Base-by-base conservation (phyloP, 208 protist genomes). In the Leishmania mexicana region DNA sequence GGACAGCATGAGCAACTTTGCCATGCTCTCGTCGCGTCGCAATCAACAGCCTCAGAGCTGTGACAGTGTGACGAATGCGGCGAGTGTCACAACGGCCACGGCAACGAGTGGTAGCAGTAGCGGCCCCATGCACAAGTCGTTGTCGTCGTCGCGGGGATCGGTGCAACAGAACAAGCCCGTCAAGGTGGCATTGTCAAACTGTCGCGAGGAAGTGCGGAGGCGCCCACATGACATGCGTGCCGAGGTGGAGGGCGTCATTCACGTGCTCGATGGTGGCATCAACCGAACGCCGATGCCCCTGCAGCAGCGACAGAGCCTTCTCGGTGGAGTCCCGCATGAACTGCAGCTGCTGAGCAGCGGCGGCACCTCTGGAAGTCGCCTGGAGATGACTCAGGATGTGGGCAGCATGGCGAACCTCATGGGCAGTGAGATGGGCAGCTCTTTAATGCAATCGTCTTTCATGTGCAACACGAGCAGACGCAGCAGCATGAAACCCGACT, bases 251-350 rank as follows among this genome's bases (percentile, higher is more conserved):
- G 38, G 85, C 1, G 81, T 86, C 28, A 88, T 97, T 67, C 95
- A 96, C 68, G 93, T 98, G 28, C 88, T 96, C 40, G 95, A 96
- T 85, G 92, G 92, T 40, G 93, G 93, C 40, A 90, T 97, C 11
- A 95, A 97, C 81, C 91, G 96, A 57, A 97, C 96, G 1, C 96
- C 96, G 0, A 68, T 92, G 58, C 94, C 90, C n/a, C 88, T 98
- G 62, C 84, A 89, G 76, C 81, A 71, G 13, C 83, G 81, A 19
- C 86, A 86, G 5, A 81, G 80, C 47, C 84, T 83, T 53, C n/a
- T 82, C 1, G 78, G 83, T 35, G 81, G 81, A 1, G 47, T 85
- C 13, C 47, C 82, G 11, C 77, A 85, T 49, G 82, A 85, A 19
- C 1, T 76, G 38, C 78, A 82, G 31, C 79, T 84, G 42, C 84